Evolutionary conservation across 768 basidiomycete genomes (phyloP), one percentile per base, ranked within the genome.

Genomic region (Auriscalpium vulgare): DNA sequence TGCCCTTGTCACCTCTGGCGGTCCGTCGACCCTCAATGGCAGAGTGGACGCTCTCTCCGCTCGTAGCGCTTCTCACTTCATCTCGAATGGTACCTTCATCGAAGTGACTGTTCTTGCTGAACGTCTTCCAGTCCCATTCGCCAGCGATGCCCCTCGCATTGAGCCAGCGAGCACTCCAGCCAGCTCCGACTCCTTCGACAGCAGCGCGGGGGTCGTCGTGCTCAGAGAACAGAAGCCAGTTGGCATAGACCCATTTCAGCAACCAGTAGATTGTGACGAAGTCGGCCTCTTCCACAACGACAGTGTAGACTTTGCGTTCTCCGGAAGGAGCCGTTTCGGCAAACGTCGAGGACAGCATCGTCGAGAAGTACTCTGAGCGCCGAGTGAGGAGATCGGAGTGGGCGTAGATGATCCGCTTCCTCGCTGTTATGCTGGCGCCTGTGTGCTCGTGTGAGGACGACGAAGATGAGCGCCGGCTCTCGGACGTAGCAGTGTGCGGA

Each of bases 241-340:
- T 85, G 8, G 82, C 82, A 60, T 90, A 91, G 54, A 86, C 80
- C 68, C 78, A 88, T 66, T 87, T 87, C 37, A 90, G 69, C 29
- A 89, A 66, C 88, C 88, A 90, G 65, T 87, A 89, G 4, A 89
- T 77, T 0, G 87, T 89, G 56, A 82, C 78, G 59, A 85, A 91
- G 56, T 87, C 85, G 8, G 85, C 85, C 66, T 90, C 88, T 60
- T 89, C 84, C 8, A 90, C 83, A n/a, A 86, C 72, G 50, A 90
- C 69, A 1, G 80, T 85, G 65, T 82, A 79, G 0, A 82, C 60
- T 63, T 84, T 82, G 56, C 83, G 71, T 61, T 82, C 80, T 21
- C 76, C 79, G 2, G 71, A 68, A 16, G 51, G 54, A 10, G 71
- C 62, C 16, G 70, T 83, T 68, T 89, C 88, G n/a, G 80, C 68